Percentiles rank a stretch among this genome's conserved stretches.
These are phyloP conservation scores for Colletotrichum eremochloae DNA, from an alignment of 2,329 filamentous ascomycete genomes.

Conservation along the genomic window DNA sequence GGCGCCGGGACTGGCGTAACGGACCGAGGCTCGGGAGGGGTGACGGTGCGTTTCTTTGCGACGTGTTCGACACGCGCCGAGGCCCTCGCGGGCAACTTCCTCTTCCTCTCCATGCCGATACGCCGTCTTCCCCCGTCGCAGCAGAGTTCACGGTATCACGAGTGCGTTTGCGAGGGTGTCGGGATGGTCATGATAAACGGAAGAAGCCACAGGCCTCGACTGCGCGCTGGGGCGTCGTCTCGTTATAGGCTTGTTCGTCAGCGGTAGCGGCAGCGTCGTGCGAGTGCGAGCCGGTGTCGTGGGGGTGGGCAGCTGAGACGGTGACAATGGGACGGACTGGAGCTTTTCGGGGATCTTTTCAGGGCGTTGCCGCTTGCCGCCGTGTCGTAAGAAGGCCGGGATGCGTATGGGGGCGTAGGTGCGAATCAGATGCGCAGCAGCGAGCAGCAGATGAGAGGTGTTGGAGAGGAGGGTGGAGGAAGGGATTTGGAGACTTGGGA, in stretches of 20 bases:
- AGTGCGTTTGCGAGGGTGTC: slow-evolving; percentile 34
- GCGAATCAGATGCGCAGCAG: neutral
- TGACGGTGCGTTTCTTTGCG: slow-evolving; percentile 71
- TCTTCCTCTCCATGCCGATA: slow-evolving; percentile 71
- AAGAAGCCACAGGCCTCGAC: slow-evolving; percentile 34
- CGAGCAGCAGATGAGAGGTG: slow-evolving; percentile 8
- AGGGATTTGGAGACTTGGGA: slow-evolving; percentile 31
- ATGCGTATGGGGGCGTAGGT: neutral
- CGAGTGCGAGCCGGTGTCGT: neutral
- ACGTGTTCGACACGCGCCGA: slow-evolving; percentile 71
- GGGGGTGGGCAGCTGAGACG: neutral
- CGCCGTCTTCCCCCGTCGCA: slow-evolving; percentile 28
- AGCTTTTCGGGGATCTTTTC: neutral
- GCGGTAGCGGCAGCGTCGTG: neutral
- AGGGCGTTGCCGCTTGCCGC: neutral
- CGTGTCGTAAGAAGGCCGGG: neutral
- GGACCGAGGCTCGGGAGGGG: slow-evolving; percentile 65
- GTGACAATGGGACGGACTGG: neutral
- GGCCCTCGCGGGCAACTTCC: slow-evolving; percentile 73
- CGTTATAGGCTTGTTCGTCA: neutral
- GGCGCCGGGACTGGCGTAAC: slow-evolving; percentile 60
- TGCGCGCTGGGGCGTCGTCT: slow-evolving; percentile 18
- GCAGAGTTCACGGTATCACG: slow-evolving; percentile 37
- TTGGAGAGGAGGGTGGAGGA: slow-evolving; percentile 18
- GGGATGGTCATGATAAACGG: slow-evolving; percentile 37